Percentiles rank a stretch among this genome's conserved stretches.
Evolutionary conservation across 768 basidiomycete genomes (phyloP).

Genomic region (Lepiota subincarnata): DNA sequence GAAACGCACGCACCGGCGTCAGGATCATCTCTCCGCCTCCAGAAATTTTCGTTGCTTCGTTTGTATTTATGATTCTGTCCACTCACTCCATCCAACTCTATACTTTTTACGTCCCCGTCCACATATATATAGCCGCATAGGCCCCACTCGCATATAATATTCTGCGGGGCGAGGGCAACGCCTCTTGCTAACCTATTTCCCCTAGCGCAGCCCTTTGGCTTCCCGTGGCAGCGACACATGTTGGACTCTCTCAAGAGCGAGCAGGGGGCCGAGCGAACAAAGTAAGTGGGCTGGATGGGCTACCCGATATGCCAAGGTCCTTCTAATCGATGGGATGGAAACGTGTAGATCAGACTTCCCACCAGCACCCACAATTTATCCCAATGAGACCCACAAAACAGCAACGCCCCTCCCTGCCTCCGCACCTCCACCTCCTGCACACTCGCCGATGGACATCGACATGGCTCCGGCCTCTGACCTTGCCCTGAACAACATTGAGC

Average conservation of each 20-base stretch:
- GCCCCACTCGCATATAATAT: constrained; percentile 7
- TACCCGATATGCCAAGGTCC: constrained; percentile 6
- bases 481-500: constrained; percentile 20
- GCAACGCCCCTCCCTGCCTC: not conserved
- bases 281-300: not conserved
- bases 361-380: constrained; percentile 3
- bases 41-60: constrained; percentile 11
- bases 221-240: not conserved
- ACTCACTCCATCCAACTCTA: constrained; percentile 7
- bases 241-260: not conserved
- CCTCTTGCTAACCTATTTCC: not conserved
- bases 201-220: not conserved
- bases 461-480: constrained; percentile 9
- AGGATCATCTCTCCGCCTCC: constrained; percentile 6
- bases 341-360: constrained; percentile 13
- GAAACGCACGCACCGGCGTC: constrained; percentile 4
- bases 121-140: constrained; percentile 7
- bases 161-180: not conserved
- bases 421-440: not conserved
- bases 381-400: not conserved
- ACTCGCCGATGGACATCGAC: constrained; percentile 10
- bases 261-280: not conserved
- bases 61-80: constrained; percentile 13
- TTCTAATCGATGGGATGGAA: constrained; percentile 13
- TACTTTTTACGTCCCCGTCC: constrained; percentile 4